phyloP scores from a whole-genome alignment of 805 yeast genomes.

The Ogataea philodendri region DNA sequence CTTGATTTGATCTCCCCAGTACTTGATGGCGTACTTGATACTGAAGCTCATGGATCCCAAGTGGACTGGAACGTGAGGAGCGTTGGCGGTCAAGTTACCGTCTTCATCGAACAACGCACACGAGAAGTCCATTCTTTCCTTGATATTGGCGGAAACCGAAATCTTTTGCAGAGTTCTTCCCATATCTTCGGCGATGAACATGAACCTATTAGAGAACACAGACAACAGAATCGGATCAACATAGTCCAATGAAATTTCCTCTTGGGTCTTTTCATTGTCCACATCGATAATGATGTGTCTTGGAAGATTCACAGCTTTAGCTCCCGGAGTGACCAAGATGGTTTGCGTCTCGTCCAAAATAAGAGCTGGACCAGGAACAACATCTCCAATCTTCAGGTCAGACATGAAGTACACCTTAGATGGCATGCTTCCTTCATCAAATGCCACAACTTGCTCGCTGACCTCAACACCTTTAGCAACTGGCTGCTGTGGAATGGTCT shows the following conservation, averaged over 20 bases:
- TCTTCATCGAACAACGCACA: constrained; percentile 48
- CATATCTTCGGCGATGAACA: constrained; percentile 53
- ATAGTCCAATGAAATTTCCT: constrained; percentile 39
- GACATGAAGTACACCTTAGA: constrained; percentile 46
- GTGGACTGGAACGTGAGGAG: constrained; percentile 47
- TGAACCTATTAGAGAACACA: constrained; percentile 46
- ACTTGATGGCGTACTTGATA: constrained; percentile 37
- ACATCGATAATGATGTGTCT: constrained; percentile 34
- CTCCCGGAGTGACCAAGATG: constrained; percentile 35
- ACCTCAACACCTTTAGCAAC: constrained; percentile 36
- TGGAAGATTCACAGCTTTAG: constrained; percentile 33
- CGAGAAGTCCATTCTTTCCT: constrained; percentile 47
- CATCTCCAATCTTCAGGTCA: constrained; percentile 47
- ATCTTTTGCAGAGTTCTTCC: constrained; percentile 45
- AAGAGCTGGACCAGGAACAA: constrained; percentile 47
- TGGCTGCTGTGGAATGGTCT: constrained; percentile 47
- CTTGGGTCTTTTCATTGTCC: constrained; percentile 23
- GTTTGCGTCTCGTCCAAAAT: constrained; percentile 39
- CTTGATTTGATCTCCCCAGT: constrained; percentile 40
- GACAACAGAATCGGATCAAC: constrained; percentile 46
- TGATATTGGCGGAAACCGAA: constrained; percentile 45
- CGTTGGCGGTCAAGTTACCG: constrained; percentile 34
- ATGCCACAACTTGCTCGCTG: constrained; percentile 44
- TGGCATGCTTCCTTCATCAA: constrained; percentile 25
- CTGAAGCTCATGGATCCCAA: constrained; percentile 46